Base-by-base conservation (phyloP, 2,329 filamentous ascomycete genomes). In the Aspergillus proliferans region DNA sequence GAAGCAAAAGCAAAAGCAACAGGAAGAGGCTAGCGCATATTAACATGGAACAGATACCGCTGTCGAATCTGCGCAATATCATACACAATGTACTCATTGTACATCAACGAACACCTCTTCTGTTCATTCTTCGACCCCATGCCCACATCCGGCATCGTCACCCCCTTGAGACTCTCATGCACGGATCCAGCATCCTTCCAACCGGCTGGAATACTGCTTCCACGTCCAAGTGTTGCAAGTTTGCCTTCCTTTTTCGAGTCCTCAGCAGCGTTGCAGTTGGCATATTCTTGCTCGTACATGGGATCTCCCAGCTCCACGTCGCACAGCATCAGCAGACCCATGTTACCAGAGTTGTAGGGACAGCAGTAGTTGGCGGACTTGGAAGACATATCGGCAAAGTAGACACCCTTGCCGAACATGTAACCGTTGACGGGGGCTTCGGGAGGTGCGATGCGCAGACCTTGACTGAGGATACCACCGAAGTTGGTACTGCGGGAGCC, bases 401-500 rank as follows among this genome's bases (percentile, higher is more conserved):
- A 95, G 43, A 95, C 86, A 41, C 89, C 89, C 68, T 94, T 94
- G 49, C 86, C 89, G 57, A 94, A 95, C 86, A 92, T 92, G 72
- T 92, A 90, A 1, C 88, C 88, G 4, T 77, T 80, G 0, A 83
- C 83, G 0, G 88, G 90, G 0, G 89, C 89, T 66, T 94, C 73
- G 1, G 72, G 72, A 0, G 90, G 90, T 6, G 90, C 90, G 56
- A 95, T 95, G n/a, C 88, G 86, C 6, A 95, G 79, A 55, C 90
- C 90, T 67, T 95, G 88, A 49, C 83, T 86, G 39, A 95, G 80
- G 51, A 95, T 95, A 62, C 89, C 90, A 61, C 86, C 88, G 56
- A 85, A 95, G 66, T 95, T 95, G 46, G 87, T 93, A 28, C 78
- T 80, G 30, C 88, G 83, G 14, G 87, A 91, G 14, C 90, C 89